These are phyloP conservation scores for Oropetium thomaeum DNA, from an alignment of 176 grass and related monocot genomes.

Conservation along the genomic window DNA sequence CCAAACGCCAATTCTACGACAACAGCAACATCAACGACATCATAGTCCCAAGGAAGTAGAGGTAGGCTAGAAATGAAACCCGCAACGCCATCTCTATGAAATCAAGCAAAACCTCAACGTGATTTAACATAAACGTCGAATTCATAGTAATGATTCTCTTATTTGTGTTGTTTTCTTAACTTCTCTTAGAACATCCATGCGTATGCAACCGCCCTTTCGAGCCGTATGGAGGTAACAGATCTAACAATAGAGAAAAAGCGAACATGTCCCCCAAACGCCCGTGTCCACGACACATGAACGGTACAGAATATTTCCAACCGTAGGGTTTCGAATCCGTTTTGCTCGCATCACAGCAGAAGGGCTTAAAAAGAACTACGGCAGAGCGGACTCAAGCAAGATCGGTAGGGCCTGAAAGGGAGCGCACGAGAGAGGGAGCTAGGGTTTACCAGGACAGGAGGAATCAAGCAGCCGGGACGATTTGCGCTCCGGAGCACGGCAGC, in stretches of 20 bases:
- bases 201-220: neutral
- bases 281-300: neutral
- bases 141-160: neutral
- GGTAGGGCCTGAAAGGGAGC: neutral
- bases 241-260: neutral
- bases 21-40: no score
- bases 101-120: neutral
- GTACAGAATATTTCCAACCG: neutral
- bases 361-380: neutral
- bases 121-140: neutral
- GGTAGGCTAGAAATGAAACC: no score
- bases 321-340: slow-evolving; percentile 21
- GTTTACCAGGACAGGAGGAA: slow-evolving; percentile 2
- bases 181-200: neutral
- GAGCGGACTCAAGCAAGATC: neutral
- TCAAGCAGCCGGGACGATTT: neutral
- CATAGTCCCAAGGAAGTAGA: no score
- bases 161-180: neutral
- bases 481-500: neutral
- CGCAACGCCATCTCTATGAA: neutral
- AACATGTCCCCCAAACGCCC: neutral
- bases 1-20: no score
- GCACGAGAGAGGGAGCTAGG: neutral
- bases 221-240: neutral
- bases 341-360: neutral